Percentiles rank a stretch among this genome's conserved stretches.
These are phyloP conservation scores for Apiospora sp. DNA, from an alignment of 2,329 filamentous ascomycete species.

Conservation along the genomic window DNA sequence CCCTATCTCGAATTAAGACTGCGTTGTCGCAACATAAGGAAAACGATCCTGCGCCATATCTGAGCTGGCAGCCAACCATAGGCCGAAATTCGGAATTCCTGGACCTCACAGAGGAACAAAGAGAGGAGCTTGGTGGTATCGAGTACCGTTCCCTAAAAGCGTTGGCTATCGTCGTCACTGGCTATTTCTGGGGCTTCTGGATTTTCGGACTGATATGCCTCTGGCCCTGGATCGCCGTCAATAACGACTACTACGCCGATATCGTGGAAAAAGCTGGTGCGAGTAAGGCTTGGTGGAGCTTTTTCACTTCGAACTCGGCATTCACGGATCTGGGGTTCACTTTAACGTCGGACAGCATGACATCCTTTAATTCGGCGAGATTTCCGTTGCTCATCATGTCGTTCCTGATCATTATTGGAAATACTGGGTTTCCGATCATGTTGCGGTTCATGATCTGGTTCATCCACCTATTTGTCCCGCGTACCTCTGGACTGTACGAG, in stretches of 20 bases:
- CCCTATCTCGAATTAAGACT: slow-evolving; percentile 64
- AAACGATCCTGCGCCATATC: slow-evolving; percentile 77
- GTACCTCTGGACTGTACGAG: slow-evolving; percentile 79
- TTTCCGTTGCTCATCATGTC: slow-evolving; percentile 79
- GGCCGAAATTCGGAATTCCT: slow-evolving; percentile 93
- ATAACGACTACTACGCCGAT: slow-evolving; percentile 65
- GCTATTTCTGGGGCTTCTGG: slow-evolving; percentile 87
- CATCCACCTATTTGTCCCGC: slow-evolving; percentile 70
- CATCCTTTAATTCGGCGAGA: slow-evolving; percentile 80
- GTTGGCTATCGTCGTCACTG: slow-evolving; percentile 77
- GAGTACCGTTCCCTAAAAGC: slow-evolving; percentile 94
- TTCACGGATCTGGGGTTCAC: slow-evolving; percentile 98
- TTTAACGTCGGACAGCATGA: slow-evolving; percentile 92
- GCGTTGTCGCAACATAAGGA: slow-evolving; percentile 61
- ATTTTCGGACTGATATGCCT: slow-evolving; percentile 77
- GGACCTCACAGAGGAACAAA: slow-evolving; percentile 86
- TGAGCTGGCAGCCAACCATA: slow-evolving; percentile 92
- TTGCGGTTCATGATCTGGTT: slow-evolving; percentile 93
- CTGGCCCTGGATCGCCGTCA: slow-evolving; percentile 79
- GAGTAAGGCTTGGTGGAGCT: slow-evolving; percentile 84
- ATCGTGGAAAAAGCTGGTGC: slow-evolving; percentile 70
- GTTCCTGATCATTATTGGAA: slow-evolving; percentile 92
- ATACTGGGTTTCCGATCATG: slow-evolving; percentile 95
- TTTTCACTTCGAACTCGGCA: slow-evolving; percentile 86
- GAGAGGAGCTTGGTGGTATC: slow-evolving; percentile 94